Conservation (phyloP, 2,329 filamentous ascomycete species). For the Ophiosphaerella korrae region DNA sequence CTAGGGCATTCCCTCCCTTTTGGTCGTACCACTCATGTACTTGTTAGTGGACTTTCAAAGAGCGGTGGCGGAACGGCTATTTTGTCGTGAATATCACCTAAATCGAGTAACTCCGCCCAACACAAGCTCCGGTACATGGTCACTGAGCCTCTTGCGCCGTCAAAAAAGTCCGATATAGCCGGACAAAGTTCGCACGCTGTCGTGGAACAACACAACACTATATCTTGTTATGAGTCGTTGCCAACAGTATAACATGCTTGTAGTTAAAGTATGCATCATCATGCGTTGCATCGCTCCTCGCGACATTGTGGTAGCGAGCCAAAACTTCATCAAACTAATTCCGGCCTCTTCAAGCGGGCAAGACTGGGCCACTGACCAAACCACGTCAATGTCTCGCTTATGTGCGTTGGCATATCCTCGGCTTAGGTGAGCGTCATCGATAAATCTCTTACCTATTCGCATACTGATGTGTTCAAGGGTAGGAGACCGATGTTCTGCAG, state of each 20-base stretch:
- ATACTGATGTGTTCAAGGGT: not conserved
- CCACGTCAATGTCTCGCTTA: not conserved
- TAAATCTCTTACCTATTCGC: not conserved
- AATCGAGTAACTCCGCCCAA: constrained; percentile 7
- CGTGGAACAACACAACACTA: too few relatives aligned
- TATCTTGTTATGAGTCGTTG: too few relatives aligned
- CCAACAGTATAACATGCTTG: too few relatives aligned
- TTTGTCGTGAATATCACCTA: constrained; percentile 1
- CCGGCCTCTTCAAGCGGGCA: not conserved
- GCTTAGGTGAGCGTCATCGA: not conserved
- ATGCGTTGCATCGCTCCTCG: not conserved
- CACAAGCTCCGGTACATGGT: too few relatives aligned
- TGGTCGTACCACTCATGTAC: not conserved
- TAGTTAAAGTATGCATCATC: not conserved
- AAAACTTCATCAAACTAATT: not conserved
- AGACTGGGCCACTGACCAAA: too few relatives aligned
- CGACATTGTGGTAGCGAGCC: not conserved
- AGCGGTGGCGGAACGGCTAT: constrained; percentile 27
- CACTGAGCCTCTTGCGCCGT: too few relatives aligned
- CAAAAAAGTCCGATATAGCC: too few relatives aligned
- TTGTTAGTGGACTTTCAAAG: constrained; percentile 15
- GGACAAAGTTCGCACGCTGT: too few relatives aligned
- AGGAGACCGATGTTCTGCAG: not conserved
- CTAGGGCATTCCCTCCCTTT: constrained; percentile 2
- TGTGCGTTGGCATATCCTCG: not conserved